Conservation (phyloP, 805 yeast species). For the Komagataella pastoris region DNA sequence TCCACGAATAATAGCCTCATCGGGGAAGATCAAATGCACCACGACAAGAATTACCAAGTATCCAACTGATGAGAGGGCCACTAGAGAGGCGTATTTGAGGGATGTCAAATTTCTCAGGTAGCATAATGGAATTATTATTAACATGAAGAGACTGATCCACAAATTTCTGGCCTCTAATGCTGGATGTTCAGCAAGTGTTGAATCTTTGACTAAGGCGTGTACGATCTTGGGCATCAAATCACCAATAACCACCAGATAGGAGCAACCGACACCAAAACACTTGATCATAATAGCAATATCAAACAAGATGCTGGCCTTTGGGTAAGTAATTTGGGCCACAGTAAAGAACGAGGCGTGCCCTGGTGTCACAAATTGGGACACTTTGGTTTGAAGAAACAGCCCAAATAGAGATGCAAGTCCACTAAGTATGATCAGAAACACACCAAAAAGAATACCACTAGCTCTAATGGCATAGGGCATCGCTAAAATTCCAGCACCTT, state of each 20-base stretch:
- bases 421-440: slow-evolving; percentile 23
- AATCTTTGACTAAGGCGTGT: slow-evolving; percentile 12
- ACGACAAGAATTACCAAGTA: slow-evolving; percentile 66
- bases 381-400: slow-evolving; percentile 45
- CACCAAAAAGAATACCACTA: slow-evolving; percentile 32
- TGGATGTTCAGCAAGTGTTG: slow-evolving; percentile 7
- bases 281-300: slow-evolving; percentile 59
- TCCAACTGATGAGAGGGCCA: slow-evolving; percentile 71
- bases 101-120: slow-evolving; percentile 69
- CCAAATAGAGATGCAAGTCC: slow-evolving; percentile 43
- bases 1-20: slow-evolving; percentile 46
- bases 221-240: slow-evolving; percentile 55
- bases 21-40: slow-evolving; percentile 37
- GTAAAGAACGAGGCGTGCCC: slow-evolving; percentile 59
- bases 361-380: slow-evolving; percentile 37
- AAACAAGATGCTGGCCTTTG: slow-evolving; percentile 44
- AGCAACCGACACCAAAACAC: slow-evolving; percentile 60
- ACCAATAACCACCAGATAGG: slow-evolving; percentile 58
- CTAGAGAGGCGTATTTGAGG: slow-evolving; percentile 69
- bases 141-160: slow-evolving; percentile 51
- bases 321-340: slow-evolving; percentile 45
- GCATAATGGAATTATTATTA: slow-evolving; percentile 47
- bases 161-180: slow-evolving; percentile 29
- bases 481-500: slow-evolving; percentile 56
- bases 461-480: slow-evolving; percentile 55